Conservation (phyloP, 768 basidiomycete genomes). For the Tulasnella sp. region DNA sequence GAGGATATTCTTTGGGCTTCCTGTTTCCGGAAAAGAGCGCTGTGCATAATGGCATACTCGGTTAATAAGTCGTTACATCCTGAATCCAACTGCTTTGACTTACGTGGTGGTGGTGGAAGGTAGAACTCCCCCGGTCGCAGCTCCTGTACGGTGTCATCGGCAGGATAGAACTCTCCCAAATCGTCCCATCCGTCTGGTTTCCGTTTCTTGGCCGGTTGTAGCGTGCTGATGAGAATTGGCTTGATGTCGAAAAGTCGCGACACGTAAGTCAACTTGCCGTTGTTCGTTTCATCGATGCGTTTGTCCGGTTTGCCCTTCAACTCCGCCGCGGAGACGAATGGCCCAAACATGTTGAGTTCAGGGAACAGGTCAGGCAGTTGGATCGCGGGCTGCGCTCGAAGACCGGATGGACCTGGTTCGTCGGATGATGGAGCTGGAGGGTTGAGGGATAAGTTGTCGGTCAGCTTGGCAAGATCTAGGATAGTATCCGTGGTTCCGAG, state of each 20-base stretch:
- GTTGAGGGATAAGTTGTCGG: constrained; percentile 10
- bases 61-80: neutral
- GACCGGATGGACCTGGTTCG: neutral
- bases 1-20: constrained; percentile 20
- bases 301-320: constrained; percentile 56
- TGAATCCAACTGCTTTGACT: neutral
- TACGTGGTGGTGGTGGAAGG: constrained; percentile 29
- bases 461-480: constrained; percentile 31
- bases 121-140: constrained; percentile 29
- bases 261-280: constrained; percentile 69
- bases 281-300: constrained; percentile 68
- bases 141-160: constrained; percentile 30
- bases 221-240: constrained; percentile 77
- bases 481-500: constrained; percentile 27
- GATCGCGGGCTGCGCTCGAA: constrained; percentile 19
- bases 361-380: constrained; percentile 70
- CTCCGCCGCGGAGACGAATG: constrained; percentile 30
- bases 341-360: constrained; percentile 57
- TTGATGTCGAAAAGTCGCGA: constrained; percentile 75
- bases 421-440: neutral
- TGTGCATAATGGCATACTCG: neutral
- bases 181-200: constrained; percentile 60
- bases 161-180: constrained; percentile 42
- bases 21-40: constrained; percentile 21
- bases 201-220: constrained; percentile 77